Evolutionary conservation across 805 yeast genomes (phyloP), one percentile per base, ranked within the genome.

Genomic region (Lachancea dasiensis): DNA sequence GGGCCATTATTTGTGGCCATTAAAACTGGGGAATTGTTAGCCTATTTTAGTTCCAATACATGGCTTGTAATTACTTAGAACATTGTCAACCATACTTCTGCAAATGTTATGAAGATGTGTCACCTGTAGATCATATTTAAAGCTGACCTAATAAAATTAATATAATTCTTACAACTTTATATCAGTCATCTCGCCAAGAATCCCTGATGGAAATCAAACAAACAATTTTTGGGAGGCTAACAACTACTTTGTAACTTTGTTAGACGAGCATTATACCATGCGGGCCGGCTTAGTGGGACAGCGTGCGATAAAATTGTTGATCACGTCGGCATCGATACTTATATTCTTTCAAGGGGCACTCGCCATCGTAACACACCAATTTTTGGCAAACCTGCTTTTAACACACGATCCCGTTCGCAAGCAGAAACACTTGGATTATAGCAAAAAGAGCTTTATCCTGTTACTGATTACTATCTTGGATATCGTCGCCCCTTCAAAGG

Each of bases 401-500:
- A 28, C 44, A 9, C 48, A 48, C n/a, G 56, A 64, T 29, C 58
- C 66, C 1, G 49, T 48, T 18, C 54, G 60, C 32, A 50, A 61
- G 25, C 72, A 72, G 43, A 64, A 64, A 3, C 48, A 71, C 41
- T 50, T 80, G 27, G 68, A 73, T 42, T 56, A 63, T 24, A 77
- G 87, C 10, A 83, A 82, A 56, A 63, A 61, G 23, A 68, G 70
- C 19, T 84, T 83, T 49, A 64, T 84, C 17, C 62, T 69, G 6
- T 51, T 81, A 27, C 58, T 83, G 29, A 65, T 75, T 0, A 68
- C 75, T 13, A 59, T 77, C 25, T 56, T 80, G 4, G 65, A 71
- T 3, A 50, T 70, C 15, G 68, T 72, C 3, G 72, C 78, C 9
- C 79, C 85, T 0, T 68, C 77, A 9, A 57, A 65, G 11, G 55